These are phyloP conservation scores for Marasmius fiardii DNA, from an alignment of 1,284 basidiomycete genomes.

Conservation along the genomic window DNA sequence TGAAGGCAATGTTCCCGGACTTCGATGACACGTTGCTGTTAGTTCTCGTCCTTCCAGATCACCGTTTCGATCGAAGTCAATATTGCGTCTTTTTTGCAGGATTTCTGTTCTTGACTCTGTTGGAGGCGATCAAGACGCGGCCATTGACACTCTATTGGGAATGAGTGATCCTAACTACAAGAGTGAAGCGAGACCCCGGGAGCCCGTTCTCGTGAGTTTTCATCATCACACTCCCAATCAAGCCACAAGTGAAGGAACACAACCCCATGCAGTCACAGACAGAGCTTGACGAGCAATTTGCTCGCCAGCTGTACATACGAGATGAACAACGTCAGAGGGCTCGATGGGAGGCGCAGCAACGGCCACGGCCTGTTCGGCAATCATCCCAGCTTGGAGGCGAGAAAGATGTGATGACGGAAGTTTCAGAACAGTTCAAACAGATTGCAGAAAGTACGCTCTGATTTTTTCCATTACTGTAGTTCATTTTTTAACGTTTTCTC, in stretches of 20 bases:
- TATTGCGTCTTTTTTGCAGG: slow-evolving; percentile 28
- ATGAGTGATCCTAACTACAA: slow-evolving; percentile 80
- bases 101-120: slow-evolving; percentile 68
- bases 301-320: slow-evolving; percentile 63
- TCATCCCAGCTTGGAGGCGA: slow-evolving; percentile 20
- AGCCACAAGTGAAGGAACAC: not conserved
- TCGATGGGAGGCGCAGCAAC: slow-evolving; percentile 19
- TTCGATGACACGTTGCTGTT: slow-evolving; percentile 70
- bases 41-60: slow-evolving; percentile 22
- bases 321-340: slow-evolving; percentile 42
- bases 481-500: not conserved
- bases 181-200: slow-evolving; percentile 22
- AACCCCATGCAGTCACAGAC: slow-evolving; percentile 43
- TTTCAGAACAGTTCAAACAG: slow-evolving; percentile 69
- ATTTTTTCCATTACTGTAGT: not conserved
- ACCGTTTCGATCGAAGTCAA: not conserved
- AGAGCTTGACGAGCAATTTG: slow-evolving; percentile 73
- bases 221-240: not conserved
- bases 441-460: slow-evolving; percentile 66
- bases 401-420: slow-evolving; percentile 57
- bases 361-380: slow-evolving; percentile 25
- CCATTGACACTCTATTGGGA: slow-evolving; percentile 68
- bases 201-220: slow-evolving; percentile 10
- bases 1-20: slow-evolving; percentile 68
- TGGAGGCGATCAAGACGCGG: slow-evolving; percentile 60